A percentile compares a stretch with the other conserved stretches of the same genome.
These are phyloP conservation scores for Rugosomyces carneus DNA, from an alignment of 1,284 basidiomycete species.

Conservation along the genomic window DNA sequence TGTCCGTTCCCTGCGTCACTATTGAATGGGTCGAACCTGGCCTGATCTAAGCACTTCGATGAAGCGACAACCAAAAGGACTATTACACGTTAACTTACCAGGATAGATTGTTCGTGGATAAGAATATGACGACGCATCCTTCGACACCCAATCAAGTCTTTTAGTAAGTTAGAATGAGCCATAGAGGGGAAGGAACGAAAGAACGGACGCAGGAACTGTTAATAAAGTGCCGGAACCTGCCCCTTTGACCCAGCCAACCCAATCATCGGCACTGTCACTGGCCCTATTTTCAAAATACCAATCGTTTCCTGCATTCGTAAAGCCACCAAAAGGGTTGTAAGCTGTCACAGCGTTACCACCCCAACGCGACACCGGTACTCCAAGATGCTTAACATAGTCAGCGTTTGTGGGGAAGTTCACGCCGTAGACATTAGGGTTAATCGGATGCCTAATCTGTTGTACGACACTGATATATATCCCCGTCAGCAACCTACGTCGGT, in stretches of 20 bases:
- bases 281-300: conserved; percentile 50
- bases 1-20: conserved; percentile 39
- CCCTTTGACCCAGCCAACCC: conserved; percentile 39
- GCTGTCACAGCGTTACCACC: conserved; percentile 49
- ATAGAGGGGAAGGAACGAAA: background rate
- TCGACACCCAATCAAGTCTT: conserved; percentile 49
- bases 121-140: conserved; percentile 44
- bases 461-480: conserved; percentile 26
- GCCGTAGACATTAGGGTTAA: conserved; percentile 41
- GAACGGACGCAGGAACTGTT: conserved; percentile 41
- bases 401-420: conserved; percentile 44
- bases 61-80: background rate
- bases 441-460: conserved; percentile 29
- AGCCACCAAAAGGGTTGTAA: conserved; percentile 43
- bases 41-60: conserved; percentile 28
- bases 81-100: conserved; percentile 20
- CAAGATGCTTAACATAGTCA: conserved; percentile 38
- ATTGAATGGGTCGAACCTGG: conserved; percentile 39
- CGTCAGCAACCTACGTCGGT: background rate
- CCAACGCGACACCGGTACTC: conserved; percentile 44
- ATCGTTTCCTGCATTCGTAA: conserved; percentile 46
- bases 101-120: conserved; percentile 38
- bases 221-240: conserved; percentile 38
- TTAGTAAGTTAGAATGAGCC: background rate
- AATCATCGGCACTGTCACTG: conserved; percentile 36